These are phyloP conservation scores for Trichoderma harzianum DNA, from an alignment of 2,329 filamentous ascomycete species.

Conservation along the genomic window DNA sequence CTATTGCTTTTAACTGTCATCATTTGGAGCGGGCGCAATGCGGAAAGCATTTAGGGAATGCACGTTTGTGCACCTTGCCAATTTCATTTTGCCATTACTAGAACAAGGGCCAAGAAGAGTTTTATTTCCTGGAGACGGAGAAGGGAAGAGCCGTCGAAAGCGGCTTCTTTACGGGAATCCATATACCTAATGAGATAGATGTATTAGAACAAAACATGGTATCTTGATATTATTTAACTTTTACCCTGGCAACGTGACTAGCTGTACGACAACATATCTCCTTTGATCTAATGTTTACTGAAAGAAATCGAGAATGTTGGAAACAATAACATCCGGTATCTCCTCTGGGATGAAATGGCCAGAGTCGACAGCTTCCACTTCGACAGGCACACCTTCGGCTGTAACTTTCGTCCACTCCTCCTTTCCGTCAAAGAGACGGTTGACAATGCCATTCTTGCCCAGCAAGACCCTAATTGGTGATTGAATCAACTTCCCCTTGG, in stretches of 20 bases:
- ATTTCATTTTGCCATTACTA: background rate
- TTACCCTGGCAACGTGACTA: background rate
- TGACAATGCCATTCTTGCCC: slow-evolving; percentile 47
- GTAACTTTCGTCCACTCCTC: slow-evolving; percentile 50
- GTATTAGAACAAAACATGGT: slow-evolving; percentile 5
- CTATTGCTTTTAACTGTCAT: background rate
- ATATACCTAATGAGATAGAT: slow-evolving; percentile 18
- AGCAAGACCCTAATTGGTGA: slow-evolving; percentile 50
- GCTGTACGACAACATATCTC: background rate
- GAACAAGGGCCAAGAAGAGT: background rate
- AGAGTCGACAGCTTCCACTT: slow-evolving; percentile 42
- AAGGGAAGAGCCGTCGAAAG: background rate
- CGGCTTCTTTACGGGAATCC: slow-evolving; percentile 1
- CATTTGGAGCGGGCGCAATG: slow-evolving; percentile 1
- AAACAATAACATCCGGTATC: slow-evolving; percentile 43
- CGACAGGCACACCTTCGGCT: slow-evolving; percentile 33
- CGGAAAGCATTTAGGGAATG: slow-evolving; percentile 10
- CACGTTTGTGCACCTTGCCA: background rate
- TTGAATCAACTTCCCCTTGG: slow-evolving; percentile 40
- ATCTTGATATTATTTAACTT: background rate
- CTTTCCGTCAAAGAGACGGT: slow-evolving; percentile 46
- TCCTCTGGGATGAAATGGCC: slow-evolving; percentile 53
- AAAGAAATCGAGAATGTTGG: background rate
- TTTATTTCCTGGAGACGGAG: background rate
- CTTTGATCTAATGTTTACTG: background rate